These are phyloP conservation scores for Ophiostoma tasmaniense DNA, from an alignment of 2,329 filamentous ascomycete genomes.

Conservation along the genomic window DNA sequence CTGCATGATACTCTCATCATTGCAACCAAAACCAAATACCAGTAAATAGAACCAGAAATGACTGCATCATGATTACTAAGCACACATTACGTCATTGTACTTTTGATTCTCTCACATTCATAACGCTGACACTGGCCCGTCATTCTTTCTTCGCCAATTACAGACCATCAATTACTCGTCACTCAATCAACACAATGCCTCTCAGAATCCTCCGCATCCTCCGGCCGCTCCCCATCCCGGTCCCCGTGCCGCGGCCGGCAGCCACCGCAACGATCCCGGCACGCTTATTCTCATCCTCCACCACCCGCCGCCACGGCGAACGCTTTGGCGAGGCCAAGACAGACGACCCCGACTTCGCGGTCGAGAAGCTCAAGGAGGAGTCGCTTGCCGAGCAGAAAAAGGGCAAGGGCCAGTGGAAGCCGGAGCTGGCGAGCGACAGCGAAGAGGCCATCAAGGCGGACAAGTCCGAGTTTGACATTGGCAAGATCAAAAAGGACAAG, in stretches of 20 bases:
- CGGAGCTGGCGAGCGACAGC: slow-evolving; percentile 67
- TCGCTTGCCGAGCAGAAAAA: slow-evolving; percentile 57
- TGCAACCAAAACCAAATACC: too few relatives aligned
- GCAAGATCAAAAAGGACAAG: slow-evolving; percentile 34
- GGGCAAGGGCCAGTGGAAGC: slow-evolving; percentile 67
- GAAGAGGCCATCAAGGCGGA: slow-evolving; percentile 71
- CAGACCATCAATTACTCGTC: neutral
- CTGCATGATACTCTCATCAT: too few relatives aligned
- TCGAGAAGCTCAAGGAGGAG: slow-evolving; percentile 54
- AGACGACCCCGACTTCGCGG: slow-evolving; percentile 29
- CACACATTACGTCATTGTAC: neutral
- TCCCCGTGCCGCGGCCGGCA: neutral
- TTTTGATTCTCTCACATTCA: neutral
- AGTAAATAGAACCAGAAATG: too few relatives aligned
- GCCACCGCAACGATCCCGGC: too few relatives aligned
- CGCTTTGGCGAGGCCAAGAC: neutral
- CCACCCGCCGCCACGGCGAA: neutral
- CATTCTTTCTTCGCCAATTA: neutral
- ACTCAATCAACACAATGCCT: neutral
- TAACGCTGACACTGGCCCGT: too few relatives aligned
- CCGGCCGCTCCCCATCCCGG: neutral
- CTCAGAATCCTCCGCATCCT: neutral
- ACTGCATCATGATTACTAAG: neutral
- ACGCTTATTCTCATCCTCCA: neutral
- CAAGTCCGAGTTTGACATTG: slow-evolving; percentile 33